phyloP scores from a whole-genome alignment of 805 yeast genomes.

The Ogataea polymorpha region DNA sequence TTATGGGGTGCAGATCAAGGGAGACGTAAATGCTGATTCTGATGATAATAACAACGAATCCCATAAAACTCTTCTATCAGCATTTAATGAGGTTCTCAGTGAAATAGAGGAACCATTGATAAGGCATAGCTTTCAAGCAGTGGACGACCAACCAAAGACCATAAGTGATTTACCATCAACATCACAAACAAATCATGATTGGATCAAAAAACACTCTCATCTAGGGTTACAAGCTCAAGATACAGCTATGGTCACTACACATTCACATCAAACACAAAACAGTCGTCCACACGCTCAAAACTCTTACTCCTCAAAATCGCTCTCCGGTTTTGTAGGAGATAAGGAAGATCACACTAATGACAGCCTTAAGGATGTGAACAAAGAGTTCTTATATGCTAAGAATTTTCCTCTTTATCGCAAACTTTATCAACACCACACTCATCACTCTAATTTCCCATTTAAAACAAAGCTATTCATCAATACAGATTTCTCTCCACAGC shows the following conservation, averaged over 20 bases:
- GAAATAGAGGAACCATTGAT: slow-evolving; percentile 19
- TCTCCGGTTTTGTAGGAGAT: slow-evolving; percentile 22
- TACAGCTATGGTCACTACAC: not conserved
- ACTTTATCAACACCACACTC: slow-evolving; percentile 51
- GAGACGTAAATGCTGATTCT: not conserved
- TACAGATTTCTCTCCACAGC: slow-evolving; percentile 61
- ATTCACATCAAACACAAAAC: slow-evolving; percentile 19
- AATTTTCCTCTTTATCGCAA: slow-evolving; percentile 82
- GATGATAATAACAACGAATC: slow-evolving; percentile 1
- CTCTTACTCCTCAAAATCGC: slow-evolving; percentile 22
- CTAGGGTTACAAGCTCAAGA: no score
- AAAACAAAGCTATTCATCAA: slow-evolving; percentile 48
- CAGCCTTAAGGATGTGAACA: slow-evolving; percentile 21
- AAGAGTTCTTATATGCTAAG: slow-evolving; percentile 67
- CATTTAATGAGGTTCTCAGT: slow-evolving; percentile 35
- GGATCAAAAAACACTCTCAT: no score
- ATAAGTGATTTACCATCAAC: slow-evolving; percentile 6
- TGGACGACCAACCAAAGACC: slow-evolving; percentile 5
- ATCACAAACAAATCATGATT: not conserved
- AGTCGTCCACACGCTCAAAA: slow-evolving; percentile 19
- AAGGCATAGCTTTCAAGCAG: no score
- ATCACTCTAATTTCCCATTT: slow-evolving; percentile 44
- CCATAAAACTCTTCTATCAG: slow-evolving; percentile 30
- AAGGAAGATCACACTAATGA: slow-evolving; percentile 5
- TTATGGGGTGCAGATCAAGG: not conserved